Base-by-base conservation (phyloP, 2,329 filamentous ascomycete genomes). In the Mycocentrospora acerina region DNA sequence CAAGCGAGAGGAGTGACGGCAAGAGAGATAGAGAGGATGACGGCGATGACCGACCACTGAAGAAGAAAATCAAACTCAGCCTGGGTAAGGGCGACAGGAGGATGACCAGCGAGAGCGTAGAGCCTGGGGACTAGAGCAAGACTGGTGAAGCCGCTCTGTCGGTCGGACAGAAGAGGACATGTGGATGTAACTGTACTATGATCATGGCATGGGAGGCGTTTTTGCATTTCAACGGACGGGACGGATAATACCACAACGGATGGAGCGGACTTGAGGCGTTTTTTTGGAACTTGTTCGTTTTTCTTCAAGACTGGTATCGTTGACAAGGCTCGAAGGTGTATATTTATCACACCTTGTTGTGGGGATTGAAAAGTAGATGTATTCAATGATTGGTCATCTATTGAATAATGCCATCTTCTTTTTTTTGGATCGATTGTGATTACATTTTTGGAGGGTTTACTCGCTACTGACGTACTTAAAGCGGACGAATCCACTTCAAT, bases 41-140 rank as follows among this genome's bases (percentile, higher is more conserved):
- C n/a, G 54, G 49, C 16, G 47, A 42, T 0, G 64, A 62, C 0
- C 58, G 54, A 10, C 62, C 61, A 12, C 57, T 60, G 29, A 57
- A 61, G 46, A 68, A 69, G 54, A 69, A 69, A 48, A 60, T 69
- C 28, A 68, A 68, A 45, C 47, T 69, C 7, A 55, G 44, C 24
- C 18, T 62, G 17, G 48, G 45, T 10, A 55, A 53, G n/a, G 51
- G 38, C 10, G 45, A 48, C 14, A 37, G 27, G 13, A 14, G 28
- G 3, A 32, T 35, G 16, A 30, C 38, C 3, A 45, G 42, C 19
- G 33, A 34, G 17, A 45, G 41, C n/a, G 41, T 36, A 2, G 42
- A 48, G 32, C 41, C 42, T 26, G 38, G 19, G 27, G 28, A 29
- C 3, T 30, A 25, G 14, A 8, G 4, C 7, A n/a, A 11, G n/a